Evolutionary conservation across 179 eudicot genomes (phyloP), one percentile per base, ranked within the genome.

Genomic region (Silene coronaria): DNA sequence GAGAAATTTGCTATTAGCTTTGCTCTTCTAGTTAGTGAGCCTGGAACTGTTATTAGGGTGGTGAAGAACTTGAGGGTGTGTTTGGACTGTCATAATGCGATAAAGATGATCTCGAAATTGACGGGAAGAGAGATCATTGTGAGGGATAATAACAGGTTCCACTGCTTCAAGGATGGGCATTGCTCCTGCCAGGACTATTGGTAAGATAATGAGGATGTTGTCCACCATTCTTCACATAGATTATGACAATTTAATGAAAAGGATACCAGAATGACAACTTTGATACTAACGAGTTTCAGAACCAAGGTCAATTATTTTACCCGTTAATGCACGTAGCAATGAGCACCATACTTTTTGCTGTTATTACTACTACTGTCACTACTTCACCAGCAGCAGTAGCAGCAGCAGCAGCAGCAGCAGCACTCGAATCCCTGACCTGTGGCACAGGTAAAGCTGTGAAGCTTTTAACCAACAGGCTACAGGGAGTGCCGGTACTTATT

Each of bases 101-200:
- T 90, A 28, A 90, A 88, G 79, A 77, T 88, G 66, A 83, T 90
- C 22, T 90, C 95, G 16, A 80, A 83, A 45, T 59, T 87, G 75
- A 84, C 83, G 77, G 82, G 76, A 55, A 88, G 90, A 80, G 92
- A 90, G 77, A 90, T 90, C 4, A 76, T 87, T 60, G 87, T 90
- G 71, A 85, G 95, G 78, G 95, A 90, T 67, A 90, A 88, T 80
- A 88, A 85, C 73, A 83, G 95, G 76, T 88, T 90, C 63, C 95
- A 88, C 67, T 78, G 78, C 74, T 90, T 90, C 46, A 84, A 74
- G 30, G 77, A 84, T 51, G 89, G 89, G 21, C 8, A 45, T 5
- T 90, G 95, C 76, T 85, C 92, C 61, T 90, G 95, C 82, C 84
- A 88, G 8, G 91, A 89, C 77, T 82, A 88, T 67, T 89, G 94